phyloP scores from a whole-genome alignment of 768 basidiomycete species.

The Saitozyma sp. region DNA sequence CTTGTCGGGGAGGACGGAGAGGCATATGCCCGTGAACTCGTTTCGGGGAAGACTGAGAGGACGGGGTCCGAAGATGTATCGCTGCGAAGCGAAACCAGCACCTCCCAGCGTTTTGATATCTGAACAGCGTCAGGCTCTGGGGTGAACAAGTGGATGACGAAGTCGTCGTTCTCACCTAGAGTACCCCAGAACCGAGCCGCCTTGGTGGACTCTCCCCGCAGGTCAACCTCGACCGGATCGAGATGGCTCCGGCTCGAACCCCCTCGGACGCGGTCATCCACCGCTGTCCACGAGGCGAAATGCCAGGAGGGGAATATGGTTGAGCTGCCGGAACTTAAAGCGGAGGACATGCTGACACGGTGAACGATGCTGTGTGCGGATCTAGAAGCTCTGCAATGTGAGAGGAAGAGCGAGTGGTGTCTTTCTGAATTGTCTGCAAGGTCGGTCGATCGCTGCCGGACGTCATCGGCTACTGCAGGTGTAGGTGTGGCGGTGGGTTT shows the following conservation, averaged over 20 bases:
- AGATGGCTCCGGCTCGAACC: slow-evolving; percentile 50
- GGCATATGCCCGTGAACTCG: slow-evolving; percentile 20
- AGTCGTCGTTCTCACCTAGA: slow-evolving; percentile 36
- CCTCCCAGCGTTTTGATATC: slow-evolving; percentile 54
- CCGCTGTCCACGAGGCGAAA: slow-evolving; percentile 47
- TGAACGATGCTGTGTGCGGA: too few relatives aligned
- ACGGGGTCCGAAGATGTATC: slow-evolving; percentile 42
- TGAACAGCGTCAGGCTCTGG: slow-evolving; percentile 7
- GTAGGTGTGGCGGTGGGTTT: too few relatives aligned
- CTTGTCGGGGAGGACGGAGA: slow-evolving; percentile 22
- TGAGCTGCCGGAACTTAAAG: too few relatives aligned
- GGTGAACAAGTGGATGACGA: not conserved
- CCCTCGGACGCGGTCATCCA: slow-evolving; percentile 54
- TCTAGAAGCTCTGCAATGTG: too few relatives aligned
- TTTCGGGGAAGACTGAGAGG: slow-evolving; percentile 36
- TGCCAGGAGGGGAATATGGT: slow-evolving; percentile 51
- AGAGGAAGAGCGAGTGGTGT: too few relatives aligned
- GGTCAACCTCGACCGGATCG: slow-evolving; percentile 22
- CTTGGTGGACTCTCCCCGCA: not conserved
- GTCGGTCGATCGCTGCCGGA: too few relatives aligned
- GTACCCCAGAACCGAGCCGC: slow-evolving; percentile 43
- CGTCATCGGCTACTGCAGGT: too few relatives aligned
- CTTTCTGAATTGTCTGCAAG: too few relatives aligned
- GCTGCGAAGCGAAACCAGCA: slow-evolving; percentile 55
- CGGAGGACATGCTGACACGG: too few relatives aligned